These are phyloP conservation scores for Lentinula sp. DNA, from an alignment of 768 basidiomycete genomes.

Conservation along the genomic window DNA sequence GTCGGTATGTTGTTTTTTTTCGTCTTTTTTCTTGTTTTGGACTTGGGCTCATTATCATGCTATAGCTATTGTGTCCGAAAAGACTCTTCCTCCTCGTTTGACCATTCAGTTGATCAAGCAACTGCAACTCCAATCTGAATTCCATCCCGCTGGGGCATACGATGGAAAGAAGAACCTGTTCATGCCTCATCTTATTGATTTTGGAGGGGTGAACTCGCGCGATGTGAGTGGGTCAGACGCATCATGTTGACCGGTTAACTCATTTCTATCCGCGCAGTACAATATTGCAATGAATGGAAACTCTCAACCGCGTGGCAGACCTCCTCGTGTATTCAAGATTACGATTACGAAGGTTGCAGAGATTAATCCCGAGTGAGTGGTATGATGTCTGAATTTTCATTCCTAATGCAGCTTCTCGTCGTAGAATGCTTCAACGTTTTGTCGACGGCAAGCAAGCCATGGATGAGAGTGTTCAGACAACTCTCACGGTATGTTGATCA, in stretches of 20 bases:
- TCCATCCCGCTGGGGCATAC: conserved; percentile 46
- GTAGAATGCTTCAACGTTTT: conserved; percentile 58
- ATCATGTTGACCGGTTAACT: neutral
- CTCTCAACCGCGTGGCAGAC: conserved; percentile 22
- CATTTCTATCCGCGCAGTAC: conserved; percentile 10
- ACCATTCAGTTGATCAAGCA: conserved; percentile 43
- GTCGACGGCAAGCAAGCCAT: conserved; percentile 58
- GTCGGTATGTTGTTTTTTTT: neutral
- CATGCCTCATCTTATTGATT: conserved; percentile 33
- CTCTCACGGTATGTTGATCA: conserved; percentile 45
- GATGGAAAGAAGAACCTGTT: conserved; percentile 61
- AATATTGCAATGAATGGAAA: conserved; percentile 31
- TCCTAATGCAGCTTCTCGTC: neutral
- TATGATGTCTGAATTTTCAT: neutral
- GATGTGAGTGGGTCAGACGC: conserved; percentile 5
- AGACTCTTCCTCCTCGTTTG: conserved; percentile 37
- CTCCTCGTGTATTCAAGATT: conserved; percentile 48
- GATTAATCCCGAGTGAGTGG: conserved; percentile 37
- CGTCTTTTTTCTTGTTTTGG: neutral
- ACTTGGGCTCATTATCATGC: neutral
- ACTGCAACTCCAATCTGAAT: conserved; percentile 40
- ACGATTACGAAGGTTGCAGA: conserved; percentile 50
- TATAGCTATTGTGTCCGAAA: conserved; percentile 40
- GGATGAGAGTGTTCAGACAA: conserved; percentile 59
- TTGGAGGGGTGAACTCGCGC: conserved; percentile 29